Evolutionary conservation across 2,329 filamentous ascomycete species (phyloP).

Genomic region (Cyphellophora europaea): DNA sequence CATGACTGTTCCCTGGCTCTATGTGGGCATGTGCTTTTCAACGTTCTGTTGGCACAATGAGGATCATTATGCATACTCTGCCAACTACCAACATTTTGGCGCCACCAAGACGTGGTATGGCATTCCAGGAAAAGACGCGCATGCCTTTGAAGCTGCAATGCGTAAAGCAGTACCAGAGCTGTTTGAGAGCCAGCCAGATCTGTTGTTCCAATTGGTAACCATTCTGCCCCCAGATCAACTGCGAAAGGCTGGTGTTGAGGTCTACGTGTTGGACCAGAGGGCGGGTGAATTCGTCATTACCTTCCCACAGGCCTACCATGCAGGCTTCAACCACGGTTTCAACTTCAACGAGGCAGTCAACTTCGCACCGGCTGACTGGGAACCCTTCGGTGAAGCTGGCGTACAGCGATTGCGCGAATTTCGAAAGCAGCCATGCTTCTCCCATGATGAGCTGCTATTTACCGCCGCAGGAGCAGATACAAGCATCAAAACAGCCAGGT

Average conservation of each 20-base stretch:
- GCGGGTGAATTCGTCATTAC: slow-evolving; percentile 95
- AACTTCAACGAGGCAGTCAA: slow-evolving; percentile 99
- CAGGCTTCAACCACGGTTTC: slow-evolving; percentile 96
- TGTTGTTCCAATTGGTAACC: slow-evolving; percentile 95
- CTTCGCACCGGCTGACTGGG: slow-evolving; percentile 92
- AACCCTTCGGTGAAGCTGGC: slow-evolving; percentile 77
- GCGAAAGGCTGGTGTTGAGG: slow-evolving; percentile 82
- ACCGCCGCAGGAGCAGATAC: slow-evolving; percentile 76
- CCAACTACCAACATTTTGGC: slow-evolving; percentile 97
- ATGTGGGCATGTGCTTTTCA: slow-evolving; percentile 98
- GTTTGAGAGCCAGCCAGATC: slow-evolving; percentile 92
- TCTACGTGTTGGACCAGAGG: slow-evolving; percentile 91
- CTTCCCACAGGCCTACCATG: slow-evolving; percentile 93
- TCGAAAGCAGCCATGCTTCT: slow-evolving; percentile 88
- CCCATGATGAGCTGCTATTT: slow-evolving; percentile 87
- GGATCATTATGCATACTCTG: slow-evolving; percentile 94
- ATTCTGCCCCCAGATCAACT: slow-evolving; percentile 87
- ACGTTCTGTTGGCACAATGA: slow-evolving; percentile 99
- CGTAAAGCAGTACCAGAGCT: slow-evolving; percentile 87
- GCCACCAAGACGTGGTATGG: slow-evolving; percentile 99
- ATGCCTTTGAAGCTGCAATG: slow-evolving; percentile 95
- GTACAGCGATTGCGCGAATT: slow-evolving; percentile 82
- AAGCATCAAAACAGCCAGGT: slow-evolving; percentile 85
- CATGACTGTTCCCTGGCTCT: slow-evolving; percentile 98
- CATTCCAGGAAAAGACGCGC: slow-evolving; percentile 84